Evolutionary conservation across 768 basidiomycete species (phyloP).

Genomic region (Crepidotus variabilis): DNA sequence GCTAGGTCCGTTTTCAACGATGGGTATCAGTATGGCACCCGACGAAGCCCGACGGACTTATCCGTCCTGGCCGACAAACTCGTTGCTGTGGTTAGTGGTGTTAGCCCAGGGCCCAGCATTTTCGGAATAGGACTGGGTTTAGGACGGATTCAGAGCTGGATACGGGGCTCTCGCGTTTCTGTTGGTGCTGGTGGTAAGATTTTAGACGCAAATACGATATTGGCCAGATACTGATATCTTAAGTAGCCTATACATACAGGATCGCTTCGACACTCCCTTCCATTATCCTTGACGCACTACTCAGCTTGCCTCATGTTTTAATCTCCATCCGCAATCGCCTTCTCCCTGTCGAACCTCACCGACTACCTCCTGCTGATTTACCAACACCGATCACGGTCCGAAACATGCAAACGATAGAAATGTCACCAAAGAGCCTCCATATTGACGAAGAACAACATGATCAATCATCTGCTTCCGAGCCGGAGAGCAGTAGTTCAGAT

Average conservation of each 20-base stretch:
- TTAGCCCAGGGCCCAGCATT: constrained; percentile 38
- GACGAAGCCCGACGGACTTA: constrained; percentile 53
- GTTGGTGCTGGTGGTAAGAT: constrained; percentile 76
- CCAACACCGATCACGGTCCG: constrained; percentile 19
- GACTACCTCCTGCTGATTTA: constrained; percentile 29
- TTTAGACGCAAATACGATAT: background rate
- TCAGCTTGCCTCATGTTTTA: constrained; percentile 65
- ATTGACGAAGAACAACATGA: constrained; percentile 7
- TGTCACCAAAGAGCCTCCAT: background rate
- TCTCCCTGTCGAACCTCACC: constrained; percentile 45
- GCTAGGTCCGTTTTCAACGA: constrained; percentile 32
- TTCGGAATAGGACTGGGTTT: constrained; percentile 43
- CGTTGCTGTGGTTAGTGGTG: constrained; percentile 56
- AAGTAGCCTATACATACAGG: constrained; percentile 64
- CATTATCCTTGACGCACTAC: constrained; percentile 56
- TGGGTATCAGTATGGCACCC: constrained; percentile 34
- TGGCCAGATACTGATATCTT: constrained; percentile 9
- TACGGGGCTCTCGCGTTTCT: constrained; percentile 65
- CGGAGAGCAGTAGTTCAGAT: constrained; percentile 57
- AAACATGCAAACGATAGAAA: constrained; percentile 8
- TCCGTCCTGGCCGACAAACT: constrained; percentile 57
- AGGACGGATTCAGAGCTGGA: constrained; percentile 49
- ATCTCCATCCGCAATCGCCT: constrained; percentile 61
- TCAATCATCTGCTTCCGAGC: constrained; percentile 16
- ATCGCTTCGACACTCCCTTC: constrained; percentile 69